These are phyloP conservation scores for Magnaporthales sp. DNA, from an alignment of 2,329 filamentous ascomycete genomes.

Conservation along the genomic window DNA sequence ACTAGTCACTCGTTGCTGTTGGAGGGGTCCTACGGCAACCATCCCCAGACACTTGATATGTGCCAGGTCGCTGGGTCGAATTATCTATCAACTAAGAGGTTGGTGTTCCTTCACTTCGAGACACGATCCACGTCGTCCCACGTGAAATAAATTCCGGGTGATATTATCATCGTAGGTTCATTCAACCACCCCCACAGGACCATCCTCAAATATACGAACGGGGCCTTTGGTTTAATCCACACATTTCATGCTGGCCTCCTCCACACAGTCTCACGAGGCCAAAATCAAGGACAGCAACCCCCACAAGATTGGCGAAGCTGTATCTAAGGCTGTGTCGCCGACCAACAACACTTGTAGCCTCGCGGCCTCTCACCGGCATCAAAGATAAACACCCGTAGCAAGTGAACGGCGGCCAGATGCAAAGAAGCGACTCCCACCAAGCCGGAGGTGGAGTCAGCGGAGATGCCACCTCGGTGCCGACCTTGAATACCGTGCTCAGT, in stretches of 20 bases:
- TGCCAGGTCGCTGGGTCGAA: neutral
- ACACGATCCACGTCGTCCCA: neutral
- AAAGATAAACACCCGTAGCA: neutral
- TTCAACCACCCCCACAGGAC: neutral
- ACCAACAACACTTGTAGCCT: neutral
- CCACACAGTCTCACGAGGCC: neutral
- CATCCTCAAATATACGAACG: neutral
- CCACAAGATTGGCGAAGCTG: neutral
- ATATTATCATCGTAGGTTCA: neutral
- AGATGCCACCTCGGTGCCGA: conserved; percentile 28
- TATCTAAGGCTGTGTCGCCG: neutral
- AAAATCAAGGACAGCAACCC: neutral
- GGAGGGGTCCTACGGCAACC: neutral
- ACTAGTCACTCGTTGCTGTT: neutral
- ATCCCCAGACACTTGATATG: neutral
- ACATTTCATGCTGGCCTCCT: neutral
- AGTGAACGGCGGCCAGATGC: neutral
- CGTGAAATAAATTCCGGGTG: neutral
- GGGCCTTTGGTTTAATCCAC: no score
- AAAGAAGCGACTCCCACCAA: conserved; percentile 19
- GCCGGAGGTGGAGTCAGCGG: conserved; percentile 40
- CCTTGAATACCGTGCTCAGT: conserved; percentile 30
- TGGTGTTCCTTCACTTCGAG: neutral
- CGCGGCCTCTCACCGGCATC: neutral
- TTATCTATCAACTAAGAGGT: neutral